Evolutionary conservation across 2,329 filamentous ascomycete species (phyloP), one percentile per base, ranked within the genome.

Genomic region (Colletotrichum destructivum): DNA sequence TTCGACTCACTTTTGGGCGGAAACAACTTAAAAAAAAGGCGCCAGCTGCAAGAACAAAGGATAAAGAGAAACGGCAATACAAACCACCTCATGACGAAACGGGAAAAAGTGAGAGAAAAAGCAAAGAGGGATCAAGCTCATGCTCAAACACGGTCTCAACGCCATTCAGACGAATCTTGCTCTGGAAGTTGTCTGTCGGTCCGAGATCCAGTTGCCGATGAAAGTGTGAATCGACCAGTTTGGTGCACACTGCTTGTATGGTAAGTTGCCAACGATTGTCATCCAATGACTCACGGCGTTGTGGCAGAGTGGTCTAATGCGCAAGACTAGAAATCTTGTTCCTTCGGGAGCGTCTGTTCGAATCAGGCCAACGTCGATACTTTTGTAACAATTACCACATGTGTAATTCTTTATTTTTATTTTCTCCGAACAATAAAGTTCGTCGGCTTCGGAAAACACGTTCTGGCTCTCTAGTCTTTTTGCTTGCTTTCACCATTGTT

Each of bases 261-360:
- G 3, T 1, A 15, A 16, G 5, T 11, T 12, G 15, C 3, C 0
- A 0, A 0, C 0, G 0, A 2, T 1, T 1, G 16, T 1, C 2
- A 61, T 51, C 21, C 21, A 42, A 62, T 42, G 21, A 42, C 35
- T 6, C 2, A 12, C n/a, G 65, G 65, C 65, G 65, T 67, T 52
- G 65, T 67, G 65, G 65, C 65, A 67, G 65, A 67, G 57, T 67
- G 65, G 65, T 67, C 65, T 67, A 67, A 67, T 67, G 65, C 65
- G 65, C 65, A 67, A 55, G 65, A 67, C 65, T 67, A 67, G 65
- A 67, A 67, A 67, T 67, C 65, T 55, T 67, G 65, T 67, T 67
- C 65, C 65, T n/a, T n/a, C n/a, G n/a, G n/a, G n/a, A n/a, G n/a
- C n/a, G n/a, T n/a, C n/a, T n/a, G n/a, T n/a, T n/a, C 65, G 65